Conservation (phyloP, 441 rosid genomes). For the Adansonia gregorii region DNA sequence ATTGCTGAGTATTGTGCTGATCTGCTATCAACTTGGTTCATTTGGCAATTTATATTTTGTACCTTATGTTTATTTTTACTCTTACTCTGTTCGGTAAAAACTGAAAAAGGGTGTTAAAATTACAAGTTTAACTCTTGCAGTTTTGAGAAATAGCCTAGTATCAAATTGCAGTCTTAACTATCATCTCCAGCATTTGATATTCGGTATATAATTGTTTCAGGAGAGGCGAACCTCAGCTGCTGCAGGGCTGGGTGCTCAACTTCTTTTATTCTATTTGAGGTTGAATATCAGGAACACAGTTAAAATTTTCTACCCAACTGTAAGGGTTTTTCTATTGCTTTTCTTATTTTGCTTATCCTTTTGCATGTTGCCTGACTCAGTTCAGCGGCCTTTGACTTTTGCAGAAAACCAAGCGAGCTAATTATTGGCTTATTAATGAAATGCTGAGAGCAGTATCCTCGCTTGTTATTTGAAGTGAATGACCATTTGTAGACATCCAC, state of each 20-base stretch:
- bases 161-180: not conserved
- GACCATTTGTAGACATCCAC: not conserved
- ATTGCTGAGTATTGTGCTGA: not conserved
- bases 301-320: conserved; percentile 79
- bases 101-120: not conserved
- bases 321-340: conserved; percentile 37
- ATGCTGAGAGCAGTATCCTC: conserved; percentile 97
- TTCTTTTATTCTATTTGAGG: conserved; percentile 67
- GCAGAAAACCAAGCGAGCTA: conserved; percentile 79
- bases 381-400: conserved; percentile 27
- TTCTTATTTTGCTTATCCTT: conserved; percentile 20
- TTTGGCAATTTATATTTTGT: not conserved
- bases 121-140: not conserved
- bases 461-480: not conserved
- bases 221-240: conserved; percentile 62
- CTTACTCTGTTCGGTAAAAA: not conserved
- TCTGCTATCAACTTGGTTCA: not conserved
- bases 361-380: not conserved
- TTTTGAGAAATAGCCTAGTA: conserved; percentile 17
- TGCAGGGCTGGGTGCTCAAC: conserved; percentile 67
- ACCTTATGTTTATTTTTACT: not conserved
- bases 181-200: conserved; percentile 7
- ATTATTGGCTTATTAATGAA: conserved; percentile 71
- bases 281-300: conserved; percentile 56
- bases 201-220: conserved; percentile 38